Base-by-base conservation (phyloP, 176 grass and related monocot genomes). In the Rhynchospora pubera region DNA sequence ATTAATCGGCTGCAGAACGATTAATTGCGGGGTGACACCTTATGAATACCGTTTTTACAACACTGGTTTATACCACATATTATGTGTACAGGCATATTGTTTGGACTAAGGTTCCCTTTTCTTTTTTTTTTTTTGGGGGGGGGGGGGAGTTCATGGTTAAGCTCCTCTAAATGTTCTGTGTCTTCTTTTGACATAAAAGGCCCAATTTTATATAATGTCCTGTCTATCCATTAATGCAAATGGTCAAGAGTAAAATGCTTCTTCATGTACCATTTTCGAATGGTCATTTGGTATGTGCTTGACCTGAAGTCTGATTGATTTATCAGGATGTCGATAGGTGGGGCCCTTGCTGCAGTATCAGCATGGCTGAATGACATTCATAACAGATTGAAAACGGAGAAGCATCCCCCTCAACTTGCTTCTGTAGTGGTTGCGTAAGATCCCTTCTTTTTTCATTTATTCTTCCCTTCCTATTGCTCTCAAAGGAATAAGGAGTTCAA, bases 251-350 rank as follows among this genome's bases (percentile, higher is more conserved):
- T 11, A 58, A 39, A 83, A 73, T 73, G 69, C n/a, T 9, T 22
- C 23, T 74, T 74, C 55, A 43, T 75, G 71, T 19, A 45, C 62
- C 28, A 14, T 28, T 23, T 79, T 64, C 12, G 39, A 24, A 65
- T 16, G 16, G 19, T 84, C 2, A 81, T 55, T 76, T 52, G 21
- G 45, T 76, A 55, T 55, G 48, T 26, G 11, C 30, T 43, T 80
- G 77, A 60, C 57, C 42, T 43, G 76, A 57, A 79, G 4, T 23
- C 39, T 80, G 56, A 80, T 80, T 61, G 28, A 80, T 13, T 5
- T 78, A 70, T 91, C 87, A 98, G 96, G 89, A 93, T 98, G 92
- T 94, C 92, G 1, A 68, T 98, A 77, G 96, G 96, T 84, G 96
- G 87, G 18, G 92, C 96, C 78, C 86, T 98, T 46, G 85, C 85